phyloP scores from a whole-genome alignment of 2,329 filamentous ascomycete species.

The Phaeoacremonium minimum region DNA sequence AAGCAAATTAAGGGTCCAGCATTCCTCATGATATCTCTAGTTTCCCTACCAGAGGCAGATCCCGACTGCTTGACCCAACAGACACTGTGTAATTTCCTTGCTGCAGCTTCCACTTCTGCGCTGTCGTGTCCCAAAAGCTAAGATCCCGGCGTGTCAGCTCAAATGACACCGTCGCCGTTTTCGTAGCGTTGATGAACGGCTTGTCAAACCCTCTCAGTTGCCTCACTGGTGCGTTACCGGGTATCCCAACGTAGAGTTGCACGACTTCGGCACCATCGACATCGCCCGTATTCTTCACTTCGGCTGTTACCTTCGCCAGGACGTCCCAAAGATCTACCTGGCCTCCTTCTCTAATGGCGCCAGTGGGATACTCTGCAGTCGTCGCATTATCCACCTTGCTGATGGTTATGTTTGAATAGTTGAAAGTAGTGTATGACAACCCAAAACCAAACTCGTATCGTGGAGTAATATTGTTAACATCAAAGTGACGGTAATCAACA shows the following conservation, averaged over 20 bases:
- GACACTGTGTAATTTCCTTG: slow-evolving; percentile 37
- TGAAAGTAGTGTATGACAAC: slow-evolving; percentile 51
- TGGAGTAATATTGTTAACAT: slow-evolving; percentile 39
- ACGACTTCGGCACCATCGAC: slow-evolving; percentile 40
- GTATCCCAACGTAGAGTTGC: slow-evolving; percentile 43
- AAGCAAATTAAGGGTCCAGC: too few relatives aligned
- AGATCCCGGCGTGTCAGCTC: slow-evolving; percentile 58
- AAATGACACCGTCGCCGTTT: slow-evolving; percentile 41
- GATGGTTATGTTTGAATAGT: slow-evolving; percentile 37
- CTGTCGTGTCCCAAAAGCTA: slow-evolving; percentile 59
- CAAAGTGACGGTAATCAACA: slow-evolving; percentile 52
- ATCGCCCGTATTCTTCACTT: slow-evolving; percentile 36
- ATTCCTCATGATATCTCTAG: slow-evolving; percentile 30
- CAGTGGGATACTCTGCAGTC: slow-evolving; percentile 29
- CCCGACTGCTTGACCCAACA: slow-evolving; percentile 43
- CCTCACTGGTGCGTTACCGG: slow-evolving; percentile 38
- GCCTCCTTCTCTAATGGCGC: slow-evolving; percentile 35
- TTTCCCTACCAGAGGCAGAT: slow-evolving; percentile 33
- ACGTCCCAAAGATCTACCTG: slow-evolving; percentile 43
- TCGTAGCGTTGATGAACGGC: slow-evolving; percentile 39
- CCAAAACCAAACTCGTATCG: slow-evolving; percentile 55
- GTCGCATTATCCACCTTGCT: slow-evolving; percentile 18
- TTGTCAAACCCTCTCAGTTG: slow-evolving; percentile 68
- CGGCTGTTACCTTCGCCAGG: slow-evolving; percentile 30
- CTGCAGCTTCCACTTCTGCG: slow-evolving; percentile 56